A percentile compares a stretch with the other conserved stretches of the same genome.
Evolutionary conservation across 352 stramenopile species (phyloP).

Genomic region (Achlya hypogyna): DNA sequence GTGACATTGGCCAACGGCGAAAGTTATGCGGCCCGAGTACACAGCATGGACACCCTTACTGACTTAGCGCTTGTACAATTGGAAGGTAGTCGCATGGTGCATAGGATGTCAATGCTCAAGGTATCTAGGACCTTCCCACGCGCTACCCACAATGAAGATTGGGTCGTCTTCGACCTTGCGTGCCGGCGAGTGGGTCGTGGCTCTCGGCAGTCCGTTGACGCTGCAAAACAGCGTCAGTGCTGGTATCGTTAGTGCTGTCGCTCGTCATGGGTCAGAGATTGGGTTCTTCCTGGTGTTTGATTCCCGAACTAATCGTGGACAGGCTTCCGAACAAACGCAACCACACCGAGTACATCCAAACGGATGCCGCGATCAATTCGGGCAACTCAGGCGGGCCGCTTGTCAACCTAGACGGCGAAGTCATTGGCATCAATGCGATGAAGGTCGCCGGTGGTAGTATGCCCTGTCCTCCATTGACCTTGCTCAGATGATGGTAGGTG

Average conservation of each 20-base stretch:
- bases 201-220: slow-evolving; percentile 85
- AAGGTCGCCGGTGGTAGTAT: slow-evolving; percentile 78
- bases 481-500: neutral
- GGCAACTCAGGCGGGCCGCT: slow-evolving; percentile 91
- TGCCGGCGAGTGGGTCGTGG: slow-evolving; percentile 87
- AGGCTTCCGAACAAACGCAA: slow-evolving; percentile 31
- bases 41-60: slow-evolving; percentile 79
- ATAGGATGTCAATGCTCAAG: neutral
- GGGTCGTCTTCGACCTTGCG: slow-evolving; percentile 69
- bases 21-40: slow-evolving; percentile 63
- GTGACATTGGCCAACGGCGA: slow-evolving; percentile 79
- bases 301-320: neutral
- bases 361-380: slow-evolving; percentile 89
- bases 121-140: slow-evolving; percentile 19
- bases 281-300: slow-evolving; percentile 31
- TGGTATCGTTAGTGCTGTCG: slow-evolving; percentile 87
- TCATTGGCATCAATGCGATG: slow-evolving; percentile 93
- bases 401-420: slow-evolving; percentile 87
- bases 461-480: neutral
- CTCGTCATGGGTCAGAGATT: slow-evolving; percentile 82
- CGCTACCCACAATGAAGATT: slow-evolving; percentile 65
- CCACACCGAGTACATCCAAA: slow-evolving; percentile 88
- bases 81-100: slow-evolving; percentile 28
- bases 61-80: slow-evolving; percentile 89
- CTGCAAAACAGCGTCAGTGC: slow-evolving; percentile 88